Base-by-base conservation (phyloP, 2,329 filamentous ascomycete species). In the Phaeosphaeria sp. region DNA sequence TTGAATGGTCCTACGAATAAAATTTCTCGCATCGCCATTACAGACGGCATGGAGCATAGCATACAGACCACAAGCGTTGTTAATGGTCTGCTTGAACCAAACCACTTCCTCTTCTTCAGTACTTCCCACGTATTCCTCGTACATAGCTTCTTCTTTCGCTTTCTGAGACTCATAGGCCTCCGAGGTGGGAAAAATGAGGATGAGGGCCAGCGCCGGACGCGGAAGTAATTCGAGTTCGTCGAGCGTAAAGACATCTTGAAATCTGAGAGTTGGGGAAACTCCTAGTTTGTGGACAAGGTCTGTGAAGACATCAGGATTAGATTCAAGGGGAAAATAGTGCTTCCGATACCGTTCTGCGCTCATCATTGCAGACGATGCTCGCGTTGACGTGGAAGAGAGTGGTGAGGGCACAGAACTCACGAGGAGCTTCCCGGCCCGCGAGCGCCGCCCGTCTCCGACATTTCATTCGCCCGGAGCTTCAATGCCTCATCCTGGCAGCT, bases 81-180 rank as follows among this genome's bases (percentile, higher is more conserved):
- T 86, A 69, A 98, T 97, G 0, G 93, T 98, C 81, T 98, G 94
- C 67, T 87, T 90, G 83, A 92, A 97, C 92, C 92, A 98, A 4
- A 96, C 72, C 0, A 96, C 90, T 1, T 89, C 88, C 70, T 96
- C 91, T 0, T 83, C 77, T 0, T 20, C 30, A 18, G n/a, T n/a
- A n/a, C n/a, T 41, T 25, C 10, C 21, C 20, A n/a, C n/a, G 22
- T 15, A 17, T 13, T 36, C 30, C 27, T 80, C 63, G 23, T 81
- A 79, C 11, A 81, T 71, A 33, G 79, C 79, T 76, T 97, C 93
- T 80, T 96, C 92, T 18, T 84, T 68, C 79, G 94, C 91, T 17
- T 85, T 81, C 52, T 88, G 86, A 53, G 83, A 84, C 78, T 96
- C 89, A 83, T 96, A 97, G n/a, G 84, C 82, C 23, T 86, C 81